phyloP scores from a whole-genome alignment of 1,139 yeast genomes.

The Protomyces inouyei region DNA sequence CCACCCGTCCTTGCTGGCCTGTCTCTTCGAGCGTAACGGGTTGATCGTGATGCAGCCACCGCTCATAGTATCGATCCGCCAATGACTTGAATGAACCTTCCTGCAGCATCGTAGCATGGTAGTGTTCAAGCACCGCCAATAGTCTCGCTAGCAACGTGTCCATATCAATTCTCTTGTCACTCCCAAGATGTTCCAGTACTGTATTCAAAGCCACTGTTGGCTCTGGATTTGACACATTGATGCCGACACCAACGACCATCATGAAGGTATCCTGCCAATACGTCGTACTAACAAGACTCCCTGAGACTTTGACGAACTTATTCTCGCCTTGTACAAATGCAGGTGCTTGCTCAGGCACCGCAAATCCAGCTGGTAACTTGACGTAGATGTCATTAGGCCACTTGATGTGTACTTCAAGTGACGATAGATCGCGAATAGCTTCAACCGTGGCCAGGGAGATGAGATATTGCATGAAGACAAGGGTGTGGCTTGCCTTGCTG shows the following conservation, averaged over 20 bases:
- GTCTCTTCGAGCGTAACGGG: slow-evolving; percentile 48
- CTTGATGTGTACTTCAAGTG: slow-evolving; percentile 73
- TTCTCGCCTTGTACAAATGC: background rate
- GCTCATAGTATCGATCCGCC: slow-evolving; percentile 65
- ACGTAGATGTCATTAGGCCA: slow-evolving; percentile 97
- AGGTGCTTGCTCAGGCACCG: slow-evolving; percentile 35
- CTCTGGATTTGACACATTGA: slow-evolving; percentile 76
- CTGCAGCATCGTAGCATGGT: slow-evolving; percentile 56
- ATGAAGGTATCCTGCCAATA: slow-evolving; percentile 53
- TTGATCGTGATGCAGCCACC: slow-evolving; percentile 69
- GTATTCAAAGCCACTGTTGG: slow-evolving; percentile 86
- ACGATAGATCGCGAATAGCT: slow-evolving; percentile 64
- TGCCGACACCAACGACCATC: slow-evolving; percentile 73
- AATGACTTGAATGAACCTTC: slow-evolving; percentile 64
- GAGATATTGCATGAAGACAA: slow-evolving; percentile 78
- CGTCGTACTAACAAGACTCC: slow-evolving; percentile 73
- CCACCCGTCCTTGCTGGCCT: slow-evolving; percentile 56
- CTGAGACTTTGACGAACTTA: slow-evolving; percentile 61
- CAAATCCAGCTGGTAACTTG: slow-evolving; percentile 53
- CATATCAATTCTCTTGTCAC: slow-evolving; percentile 40
- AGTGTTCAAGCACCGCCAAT: slow-evolving; percentile 52
- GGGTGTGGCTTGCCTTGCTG: slow-evolving; percentile 50
- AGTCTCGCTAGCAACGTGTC: slow-evolving; percentile 61
- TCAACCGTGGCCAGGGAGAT: slow-evolving; percentile 79
- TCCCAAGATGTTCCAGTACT: slow-evolving; percentile 44